These are phyloP conservation scores for Spathaspora arborariae DNA, from an alignment of 805 yeast genomes.

Conservation along the genomic window DNA sequence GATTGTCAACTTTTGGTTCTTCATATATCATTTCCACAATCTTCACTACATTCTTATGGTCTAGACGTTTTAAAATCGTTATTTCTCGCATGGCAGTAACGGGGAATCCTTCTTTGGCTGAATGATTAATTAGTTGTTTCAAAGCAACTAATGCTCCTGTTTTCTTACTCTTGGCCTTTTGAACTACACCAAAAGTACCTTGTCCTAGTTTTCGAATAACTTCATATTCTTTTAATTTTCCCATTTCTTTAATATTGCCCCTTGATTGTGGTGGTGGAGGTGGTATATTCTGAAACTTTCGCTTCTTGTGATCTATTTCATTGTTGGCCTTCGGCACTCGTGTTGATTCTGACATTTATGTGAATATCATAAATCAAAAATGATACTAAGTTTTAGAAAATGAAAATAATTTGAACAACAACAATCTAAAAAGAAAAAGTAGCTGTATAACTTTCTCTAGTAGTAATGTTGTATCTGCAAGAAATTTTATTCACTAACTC, in stretches of 20 bases:
- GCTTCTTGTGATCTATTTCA: neutral
- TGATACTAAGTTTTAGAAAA: neutral
- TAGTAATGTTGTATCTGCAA: neutral
- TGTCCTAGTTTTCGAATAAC: slow-evolving; percentile 38
- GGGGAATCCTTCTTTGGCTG: slow-evolving; percentile 81
- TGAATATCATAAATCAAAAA: neutral
- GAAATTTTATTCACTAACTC: neutral
- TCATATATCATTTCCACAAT: slow-evolving; percentile 70
- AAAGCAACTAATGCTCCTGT: slow-evolving; percentile 72
- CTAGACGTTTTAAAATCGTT: slow-evolving; percentile 66
- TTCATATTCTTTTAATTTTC: slow-evolving; percentile 26
- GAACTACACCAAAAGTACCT: slow-evolving; percentile 67
- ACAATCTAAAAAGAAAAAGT: too few relatives aligned
- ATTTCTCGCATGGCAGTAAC: slow-evolving; percentile 94
- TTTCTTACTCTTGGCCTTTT: slow-evolving; percentile 62
- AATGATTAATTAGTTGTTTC: slow-evolving; percentile 76
- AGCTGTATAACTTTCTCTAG: neutral
- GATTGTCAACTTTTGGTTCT: slow-evolving; percentile 27
- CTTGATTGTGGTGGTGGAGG: neutral
- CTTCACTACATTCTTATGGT: slow-evolving; percentile 70
- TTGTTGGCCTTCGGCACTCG: slow-evolving; percentile 1
- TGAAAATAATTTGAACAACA: too few relatives aligned
- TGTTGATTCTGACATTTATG: neutral
- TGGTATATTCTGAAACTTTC: neutral
- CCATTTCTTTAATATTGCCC: slow-evolving; percentile 20